These are phyloP conservation scores for Cyberlindnera euphorbiae DNA, from an alignment of 805 yeast species.

Conservation along the genomic window DNA sequence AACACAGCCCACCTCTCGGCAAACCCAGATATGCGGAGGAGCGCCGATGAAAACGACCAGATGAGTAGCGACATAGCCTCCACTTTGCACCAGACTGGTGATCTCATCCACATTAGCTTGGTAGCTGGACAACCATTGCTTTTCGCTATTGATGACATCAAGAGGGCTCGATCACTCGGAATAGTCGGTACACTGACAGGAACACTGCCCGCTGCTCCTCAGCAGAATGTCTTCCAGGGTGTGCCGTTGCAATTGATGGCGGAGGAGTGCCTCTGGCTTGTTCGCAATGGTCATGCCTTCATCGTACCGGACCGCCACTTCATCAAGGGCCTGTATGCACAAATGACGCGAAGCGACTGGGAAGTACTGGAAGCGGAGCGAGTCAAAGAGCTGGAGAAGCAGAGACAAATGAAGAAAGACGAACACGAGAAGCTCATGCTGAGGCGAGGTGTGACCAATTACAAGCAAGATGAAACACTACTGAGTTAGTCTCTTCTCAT, in stretches of 20 bases:
- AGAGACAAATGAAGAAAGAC: slow-evolving; percentile 4
- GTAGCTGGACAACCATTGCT: slow-evolving; percentile 46
- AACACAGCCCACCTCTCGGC: not conserved
- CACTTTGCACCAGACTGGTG: not conserved
- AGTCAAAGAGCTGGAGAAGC: slow-evolving; percentile 8
- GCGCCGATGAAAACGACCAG: too few species aligned
- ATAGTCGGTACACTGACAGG: slow-evolving; percentile 79
- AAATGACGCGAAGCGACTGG: slow-evolving; percentile 14
- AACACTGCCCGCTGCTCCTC: slow-evolving; percentile 85
- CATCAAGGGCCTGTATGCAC: slow-evolving; percentile 16
- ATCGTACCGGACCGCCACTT: slow-evolving; percentile 39
- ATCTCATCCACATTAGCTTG: slow-evolving; percentile 21
- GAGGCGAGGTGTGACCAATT: slow-evolving; percentile 1
- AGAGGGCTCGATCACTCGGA: slow-evolving; percentile 52
- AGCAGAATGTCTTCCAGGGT: slow-evolving; percentile 84
- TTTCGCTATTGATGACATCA: slow-evolving; percentile 52
- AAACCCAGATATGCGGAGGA: too few species aligned
- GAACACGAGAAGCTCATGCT: slow-evolving; percentile 7
- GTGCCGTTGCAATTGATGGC: slow-evolving; percentile 69
- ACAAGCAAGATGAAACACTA: slow-evolving; percentile 7
- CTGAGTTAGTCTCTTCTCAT: slow-evolving; percentile 16
- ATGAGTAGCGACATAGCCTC: too few species aligned
- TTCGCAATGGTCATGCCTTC: slow-evolving; percentile 37
- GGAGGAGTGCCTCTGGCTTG: slow-evolving; percentile 71
- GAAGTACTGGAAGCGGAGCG: slow-evolving; percentile 9